phyloP scores from a whole-genome alignment of 805 yeast genomes.

The Sugiyamaella marilandica region DNA sequence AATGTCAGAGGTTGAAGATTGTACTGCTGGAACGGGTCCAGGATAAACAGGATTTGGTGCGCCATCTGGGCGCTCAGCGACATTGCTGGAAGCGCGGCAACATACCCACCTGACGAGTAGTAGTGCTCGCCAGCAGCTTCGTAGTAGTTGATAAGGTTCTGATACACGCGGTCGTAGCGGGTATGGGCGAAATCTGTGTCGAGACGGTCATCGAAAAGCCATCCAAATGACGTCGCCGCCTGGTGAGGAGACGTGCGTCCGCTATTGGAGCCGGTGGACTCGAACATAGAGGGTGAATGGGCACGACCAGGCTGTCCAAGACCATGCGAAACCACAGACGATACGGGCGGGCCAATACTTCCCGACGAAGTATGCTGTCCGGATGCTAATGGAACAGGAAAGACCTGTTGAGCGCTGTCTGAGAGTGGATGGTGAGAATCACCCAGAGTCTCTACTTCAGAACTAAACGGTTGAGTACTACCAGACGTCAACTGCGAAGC shows the following conservation, averaged over 20 bases:
- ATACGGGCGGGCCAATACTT: background rate
- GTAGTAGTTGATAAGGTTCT: constrained; percentile 15
- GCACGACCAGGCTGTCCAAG: background rate
- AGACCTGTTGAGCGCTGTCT: too few species aligned
- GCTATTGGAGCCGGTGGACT: background rate
- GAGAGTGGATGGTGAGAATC: too few species aligned
- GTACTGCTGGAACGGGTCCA: constrained; percentile 9
- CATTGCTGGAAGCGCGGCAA: background rate
- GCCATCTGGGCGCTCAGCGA: constrained; percentile 4
- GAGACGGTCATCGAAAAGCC: constrained; percentile 29
- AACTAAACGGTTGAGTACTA: background rate
- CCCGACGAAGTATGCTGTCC: background rate
- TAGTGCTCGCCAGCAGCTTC: constrained; percentile 5
- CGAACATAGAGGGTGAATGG: background rate
- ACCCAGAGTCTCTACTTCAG: background rate
- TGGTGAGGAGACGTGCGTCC: constrained; percentile 4
- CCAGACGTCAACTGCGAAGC: background rate
- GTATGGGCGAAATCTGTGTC: constrained; percentile 20
- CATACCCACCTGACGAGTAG: background rate
- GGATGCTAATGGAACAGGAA: background rate
- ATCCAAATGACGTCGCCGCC: constrained; percentile 19
- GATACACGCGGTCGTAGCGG: constrained; percentile 27
- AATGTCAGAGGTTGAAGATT: constrained; percentile 11
- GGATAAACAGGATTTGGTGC: background rate
- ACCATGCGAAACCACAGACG: background rate